phyloP scores from a whole-genome alignment of 2,329 filamentous ascomycete species.

The Aspergillus neotritici region DNA sequence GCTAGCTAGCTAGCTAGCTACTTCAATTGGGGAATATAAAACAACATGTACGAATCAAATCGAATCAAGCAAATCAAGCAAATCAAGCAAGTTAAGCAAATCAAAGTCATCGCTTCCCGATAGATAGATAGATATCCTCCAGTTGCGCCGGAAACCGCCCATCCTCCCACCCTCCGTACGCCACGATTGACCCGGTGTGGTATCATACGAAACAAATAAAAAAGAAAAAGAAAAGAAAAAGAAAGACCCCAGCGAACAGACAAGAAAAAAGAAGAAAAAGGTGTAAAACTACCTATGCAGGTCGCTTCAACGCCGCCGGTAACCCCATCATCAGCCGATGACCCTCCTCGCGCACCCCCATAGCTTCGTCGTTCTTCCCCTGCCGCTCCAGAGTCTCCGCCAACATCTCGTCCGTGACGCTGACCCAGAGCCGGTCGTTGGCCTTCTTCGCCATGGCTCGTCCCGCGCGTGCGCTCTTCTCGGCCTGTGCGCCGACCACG shows the following conservation, averaged over 20 bases:
- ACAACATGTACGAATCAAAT: too few relatives aligned
- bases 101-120: too few relatives aligned
- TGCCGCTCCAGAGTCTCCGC: conserved; percentile 69
- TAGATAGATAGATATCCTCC: too few relatives aligned
- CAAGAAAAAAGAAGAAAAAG: conserved; percentile 1
- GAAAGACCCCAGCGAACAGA: background rate
- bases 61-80: too few relatives aligned
- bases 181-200: background rate
- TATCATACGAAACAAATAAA: conserved; percentile 3
- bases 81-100: too few relatives aligned
- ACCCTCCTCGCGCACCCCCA: conserved; percentile 42
- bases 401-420: conserved; percentile 73
- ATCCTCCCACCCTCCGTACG: too few relatives aligned
- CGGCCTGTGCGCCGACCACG: conserved; percentile 72
- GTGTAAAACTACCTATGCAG: conserved; percentile 6
- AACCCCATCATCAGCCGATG: conserved; percentile 35
- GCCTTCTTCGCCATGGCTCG: conserved; percentile 63
- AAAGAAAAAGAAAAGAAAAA: conserved; percentile 5
- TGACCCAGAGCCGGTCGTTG: conserved; percentile 70
- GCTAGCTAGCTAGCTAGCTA: too few relatives aligned
- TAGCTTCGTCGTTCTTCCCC: conserved; percentile 55
- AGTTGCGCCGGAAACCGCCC: too few relatives aligned
- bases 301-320: conserved; percentile 32
- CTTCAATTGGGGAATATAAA: too few relatives aligned
- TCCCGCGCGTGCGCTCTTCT: conserved; percentile 68